phyloP scores from a whole-genome alignment of 148 eudicot species.

The Amaranthus hypochondriacus region DNA sequence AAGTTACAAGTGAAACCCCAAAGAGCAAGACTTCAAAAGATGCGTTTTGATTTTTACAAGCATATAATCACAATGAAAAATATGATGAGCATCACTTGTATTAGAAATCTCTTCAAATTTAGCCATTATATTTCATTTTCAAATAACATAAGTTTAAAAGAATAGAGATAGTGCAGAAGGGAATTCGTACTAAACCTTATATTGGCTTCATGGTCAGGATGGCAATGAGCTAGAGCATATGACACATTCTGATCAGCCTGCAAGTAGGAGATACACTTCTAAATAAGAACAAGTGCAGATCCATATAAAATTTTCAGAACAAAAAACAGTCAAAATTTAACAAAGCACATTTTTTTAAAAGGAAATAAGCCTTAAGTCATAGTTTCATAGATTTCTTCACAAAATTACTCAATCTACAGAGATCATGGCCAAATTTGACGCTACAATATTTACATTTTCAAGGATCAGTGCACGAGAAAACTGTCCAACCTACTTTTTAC shows the following conservation, averaged over 20 bases:
- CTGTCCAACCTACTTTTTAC: neutral
- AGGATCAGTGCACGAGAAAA: neutral
- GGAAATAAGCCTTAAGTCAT: too few relatives aligned
- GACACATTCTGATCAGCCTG: conserved; percentile 94
- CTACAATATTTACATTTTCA: neutral
- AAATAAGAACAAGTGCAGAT: neutral
- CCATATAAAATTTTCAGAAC: neutral
- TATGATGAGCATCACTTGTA: neutral
- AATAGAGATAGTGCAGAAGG: conserved; percentile 1
- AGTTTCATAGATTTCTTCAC: neutral
- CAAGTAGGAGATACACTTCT: conserved; percentile 18
- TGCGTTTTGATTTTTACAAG: neutral
- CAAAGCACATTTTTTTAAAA: neutral
- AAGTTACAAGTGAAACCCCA: neutral
- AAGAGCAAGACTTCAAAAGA: neutral
- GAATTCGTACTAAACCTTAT: conserved; percentile 51
- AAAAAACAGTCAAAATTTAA: neutral
- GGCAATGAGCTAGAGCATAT: conserved; percentile 80
- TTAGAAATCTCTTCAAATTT: neutral
- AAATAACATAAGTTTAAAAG: neutral
- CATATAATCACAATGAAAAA: neutral
- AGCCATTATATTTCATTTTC: neutral
- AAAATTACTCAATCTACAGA: neutral
- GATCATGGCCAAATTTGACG: neutral
- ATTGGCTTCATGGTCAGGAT: conserved; percentile 66